Base-by-base conservation (phyloP, 257 asterid species). In the Capsicum baccatum region DNA sequence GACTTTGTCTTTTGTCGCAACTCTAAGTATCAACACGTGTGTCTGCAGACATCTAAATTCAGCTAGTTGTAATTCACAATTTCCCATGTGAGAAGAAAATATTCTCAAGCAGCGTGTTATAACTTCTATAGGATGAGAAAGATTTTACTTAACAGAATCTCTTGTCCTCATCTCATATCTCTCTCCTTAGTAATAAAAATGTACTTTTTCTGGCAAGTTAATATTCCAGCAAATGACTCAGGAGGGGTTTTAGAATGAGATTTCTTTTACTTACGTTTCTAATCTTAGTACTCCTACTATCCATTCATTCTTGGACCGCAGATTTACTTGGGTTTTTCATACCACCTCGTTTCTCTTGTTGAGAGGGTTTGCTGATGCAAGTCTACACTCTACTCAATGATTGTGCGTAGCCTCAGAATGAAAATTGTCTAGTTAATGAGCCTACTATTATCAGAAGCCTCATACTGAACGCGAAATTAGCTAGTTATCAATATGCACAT, bases 31-130 rank as follows among this genome's bases (percentile, higher is more conserved):
- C 14, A 63, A 63, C 42, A 12, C 73, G 13, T 66, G 73, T 67
- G 74, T 35, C 9, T 13, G 74, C 74, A 67, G 21, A 35, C 35
- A 37, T 13, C 19, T 35, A 35, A 6, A 67, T 67, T 35, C 74
- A 67, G 74, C 21, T 67, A 67, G 74, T 35, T 67, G 50, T 66
- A 66, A 19, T 67, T 67, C 74, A 67, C 74, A 13, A 67, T 67
- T 35, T 67, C 48, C 10, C 10, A 33, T 10, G 48, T 13, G 47
- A 64, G 47, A 12, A 64, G 48, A 67, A 66, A 35, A 67, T 35
- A 67, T 35, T 60, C 50, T 67, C 19, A 67, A 66, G 21, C 74
- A 67, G 21, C 6, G 4, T 35, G n/a, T 35, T 67, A 67, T 35
- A 13, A 67, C n/a, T 67, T 14, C 10, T 35, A 35, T 35, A 12